A percentile compares a stretch with the other conserved stretches of the same genome.
These are phyloP conservation scores for Cyclotella baltica DNA, from an alignment of 108 stramenopile species.

Conservation along the genomic window DNA sequence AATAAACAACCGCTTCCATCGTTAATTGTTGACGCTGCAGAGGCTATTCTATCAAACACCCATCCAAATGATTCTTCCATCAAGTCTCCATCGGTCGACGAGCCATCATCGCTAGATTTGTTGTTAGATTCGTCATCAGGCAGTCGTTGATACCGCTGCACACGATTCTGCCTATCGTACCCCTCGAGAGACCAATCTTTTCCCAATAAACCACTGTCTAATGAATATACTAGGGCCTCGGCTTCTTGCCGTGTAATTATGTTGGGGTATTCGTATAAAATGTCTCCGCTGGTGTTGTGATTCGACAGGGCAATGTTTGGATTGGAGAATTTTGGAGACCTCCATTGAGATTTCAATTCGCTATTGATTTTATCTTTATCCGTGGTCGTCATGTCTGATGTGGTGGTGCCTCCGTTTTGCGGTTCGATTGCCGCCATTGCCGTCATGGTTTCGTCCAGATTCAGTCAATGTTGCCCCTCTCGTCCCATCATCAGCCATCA, in stretches of 20 bases:
- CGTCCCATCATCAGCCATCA: not conserved
- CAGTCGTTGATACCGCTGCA: constrained; percentile 54
- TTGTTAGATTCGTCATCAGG: constrained; percentile 6
- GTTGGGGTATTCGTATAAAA: constrained; percentile 27
- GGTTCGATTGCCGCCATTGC: constrained; percentile 8
- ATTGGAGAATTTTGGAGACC: constrained; percentile 23
- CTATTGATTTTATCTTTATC: not conserved
- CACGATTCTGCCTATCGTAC: constrained; percentile 69
- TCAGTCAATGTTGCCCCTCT: not conserved
- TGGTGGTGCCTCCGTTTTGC: not conserved
- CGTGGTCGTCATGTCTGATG: not conserved
- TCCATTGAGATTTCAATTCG: not conserved
- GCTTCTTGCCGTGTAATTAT: constrained; percentile 35
- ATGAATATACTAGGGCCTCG: constrained; percentile 18
- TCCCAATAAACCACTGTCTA: constrained; percentile 29
- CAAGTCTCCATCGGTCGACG: not conserved
- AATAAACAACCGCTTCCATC: not conserved
- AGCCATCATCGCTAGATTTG: not conserved
- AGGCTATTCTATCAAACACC: constrained; percentile 38
- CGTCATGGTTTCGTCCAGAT: not conserved
- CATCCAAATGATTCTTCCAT: constrained; percentile 44
- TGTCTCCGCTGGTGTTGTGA: not conserved
- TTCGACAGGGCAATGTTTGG: constrained; percentile 10
- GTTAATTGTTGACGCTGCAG: not conserved
- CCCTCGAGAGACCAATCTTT: constrained; percentile 63